Evolutionary conservation across 768 basidiomycete genomes (phyloP).

Genomic region (Rickenella mellea): DNA sequence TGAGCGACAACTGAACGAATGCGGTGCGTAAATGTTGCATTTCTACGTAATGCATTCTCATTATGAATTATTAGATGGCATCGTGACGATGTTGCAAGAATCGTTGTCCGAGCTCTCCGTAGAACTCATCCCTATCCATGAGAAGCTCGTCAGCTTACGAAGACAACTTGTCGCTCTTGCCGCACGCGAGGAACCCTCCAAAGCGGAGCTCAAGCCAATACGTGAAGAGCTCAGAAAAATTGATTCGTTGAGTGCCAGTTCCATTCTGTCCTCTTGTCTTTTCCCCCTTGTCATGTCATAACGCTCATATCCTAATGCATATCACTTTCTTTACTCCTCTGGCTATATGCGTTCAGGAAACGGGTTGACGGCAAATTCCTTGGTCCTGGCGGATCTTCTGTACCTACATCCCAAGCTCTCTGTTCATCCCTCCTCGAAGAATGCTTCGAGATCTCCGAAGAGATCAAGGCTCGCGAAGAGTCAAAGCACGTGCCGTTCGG

Average conservation of each 20-base stretch:
- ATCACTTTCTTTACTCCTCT: conserved; percentile 1
- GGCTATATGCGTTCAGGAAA: conserved; percentile 39
- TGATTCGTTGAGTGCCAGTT: conserved; percentile 76
- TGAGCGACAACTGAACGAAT: conserved; percentile 84
- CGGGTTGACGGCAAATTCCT: conserved; percentile 95
- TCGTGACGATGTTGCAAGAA: conserved; percentile 70
- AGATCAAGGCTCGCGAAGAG: conserved; percentile 90
- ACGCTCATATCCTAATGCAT: neutral
- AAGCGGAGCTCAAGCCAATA: conserved; percentile 81
- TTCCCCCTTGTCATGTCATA: neutral
- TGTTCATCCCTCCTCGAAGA: conserved; percentile 91
- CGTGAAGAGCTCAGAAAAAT: conserved; percentile 92
- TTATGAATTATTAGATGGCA: conserved; percentile 42
- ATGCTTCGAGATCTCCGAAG: conserved; percentile 91
- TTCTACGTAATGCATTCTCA: neutral
- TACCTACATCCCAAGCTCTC: conserved; percentile 86
- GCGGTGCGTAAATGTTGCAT: conserved; percentile 48
- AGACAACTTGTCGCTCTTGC: conserved; percentile 84
- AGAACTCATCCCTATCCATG: conserved; percentile 87
- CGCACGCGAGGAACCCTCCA: conserved; percentile 77
- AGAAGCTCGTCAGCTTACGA: conserved; percentile 77
- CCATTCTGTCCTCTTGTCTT: conserved; percentile 8
- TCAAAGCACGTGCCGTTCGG: conserved; percentile 78
- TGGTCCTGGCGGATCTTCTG: conserved; percentile 72
- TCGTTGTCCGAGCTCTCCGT: conserved; percentile 81